Percentiles rank a stretch among this genome's conserved stretches.
phyloP scores from a whole-genome alignment of 352 stramenopile genomes.

The Peronospora destructor region DNA sequence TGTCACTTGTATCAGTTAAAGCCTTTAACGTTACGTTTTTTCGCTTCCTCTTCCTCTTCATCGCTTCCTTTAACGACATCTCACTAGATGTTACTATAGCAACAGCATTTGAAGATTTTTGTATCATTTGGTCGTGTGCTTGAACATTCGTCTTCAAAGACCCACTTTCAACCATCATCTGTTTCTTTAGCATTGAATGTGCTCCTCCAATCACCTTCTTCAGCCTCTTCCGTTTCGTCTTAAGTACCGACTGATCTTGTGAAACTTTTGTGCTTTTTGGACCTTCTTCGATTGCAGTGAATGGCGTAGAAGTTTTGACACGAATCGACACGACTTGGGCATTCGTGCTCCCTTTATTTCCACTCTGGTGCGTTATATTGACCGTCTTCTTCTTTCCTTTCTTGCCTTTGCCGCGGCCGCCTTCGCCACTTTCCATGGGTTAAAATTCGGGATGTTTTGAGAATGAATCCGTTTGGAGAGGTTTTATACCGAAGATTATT shows the following conservation, averaged over 20 bases:
- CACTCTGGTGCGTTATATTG: constrained; percentile 2
- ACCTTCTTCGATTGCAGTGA: neutral
- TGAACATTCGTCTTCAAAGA: neutral
- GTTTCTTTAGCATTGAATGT: constrained; percentile 15
- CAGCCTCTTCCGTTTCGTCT: constrained; percentile 27
- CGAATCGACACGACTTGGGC: constrained; percentile 7
- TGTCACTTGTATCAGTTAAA: neutral
- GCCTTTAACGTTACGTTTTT: neutral
- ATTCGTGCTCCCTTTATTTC: constrained; percentile 17
- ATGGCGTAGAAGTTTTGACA: neutral
- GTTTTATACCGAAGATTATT: neutral
- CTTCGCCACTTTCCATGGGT: constrained; percentile 18
- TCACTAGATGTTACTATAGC: constrained; percentile 11
- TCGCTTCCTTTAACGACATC: constrained; percentile 15
- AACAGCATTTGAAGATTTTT: constrained; percentile 7
- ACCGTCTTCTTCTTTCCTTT: constrained; percentile 20
- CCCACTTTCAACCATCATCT: constrained; percentile 1
- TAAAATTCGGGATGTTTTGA: neutral
- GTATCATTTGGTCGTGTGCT: neutral
- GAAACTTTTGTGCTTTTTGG: neutral
- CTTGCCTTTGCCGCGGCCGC: constrained; percentile 28
- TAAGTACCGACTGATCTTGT: constrained; percentile 17
- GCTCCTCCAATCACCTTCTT: constrained; percentile 6
- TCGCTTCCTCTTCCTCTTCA: constrained; percentile 31
- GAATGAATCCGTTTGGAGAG: no score